Evolutionary conservation across 805 yeast species (phyloP).

Genomic region (Kuraishia piskuri): DNA sequence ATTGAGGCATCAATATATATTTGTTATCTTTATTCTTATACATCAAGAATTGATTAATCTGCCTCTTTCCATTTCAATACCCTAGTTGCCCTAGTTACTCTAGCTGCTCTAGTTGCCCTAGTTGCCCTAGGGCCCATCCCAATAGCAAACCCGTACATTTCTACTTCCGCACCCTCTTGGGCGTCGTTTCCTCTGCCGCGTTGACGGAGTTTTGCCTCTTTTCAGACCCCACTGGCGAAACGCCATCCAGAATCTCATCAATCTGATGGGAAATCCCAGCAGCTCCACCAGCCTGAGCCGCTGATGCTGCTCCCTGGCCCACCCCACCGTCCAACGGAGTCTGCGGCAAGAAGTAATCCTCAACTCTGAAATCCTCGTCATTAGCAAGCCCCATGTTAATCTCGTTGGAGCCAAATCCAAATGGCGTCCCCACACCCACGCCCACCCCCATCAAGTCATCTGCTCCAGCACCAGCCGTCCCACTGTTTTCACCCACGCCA

Average conservation of each 20-base stretch:
- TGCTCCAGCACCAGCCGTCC: neutral
- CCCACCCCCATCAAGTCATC: neutral
- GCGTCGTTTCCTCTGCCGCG: neutral
- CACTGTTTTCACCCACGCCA: too few relatives aligned
- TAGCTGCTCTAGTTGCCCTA: too few relatives aligned
- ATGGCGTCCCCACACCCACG: neutral
- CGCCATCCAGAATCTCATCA: neutral
- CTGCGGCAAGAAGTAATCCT: slow-evolving; percentile 21
- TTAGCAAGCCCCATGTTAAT: slow-evolving; percentile 1
- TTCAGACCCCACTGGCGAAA: neutral
- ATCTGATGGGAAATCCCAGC: neutral
- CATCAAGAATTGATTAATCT: too few relatives aligned
- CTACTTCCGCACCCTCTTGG: neutral
- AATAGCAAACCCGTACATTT: too few relatives aligned
- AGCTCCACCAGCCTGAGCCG: neutral
- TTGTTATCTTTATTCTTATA: too few relatives aligned
- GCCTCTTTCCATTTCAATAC: too few relatives aligned
- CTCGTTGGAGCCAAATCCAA: neutral
- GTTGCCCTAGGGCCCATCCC: too few relatives aligned
- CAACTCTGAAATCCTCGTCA: slow-evolving; percentile 25
- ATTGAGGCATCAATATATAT: too few relatives aligned
- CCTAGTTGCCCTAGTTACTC: too few relatives aligned
- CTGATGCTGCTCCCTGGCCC: neutral
- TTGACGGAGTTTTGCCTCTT: neutral
- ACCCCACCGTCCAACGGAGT: slow-evolving; percentile 15